phyloP scores from a whole-genome alignment of 2,329 filamentous ascomycete genomes.

The Penicillium sumatraense region DNA sequence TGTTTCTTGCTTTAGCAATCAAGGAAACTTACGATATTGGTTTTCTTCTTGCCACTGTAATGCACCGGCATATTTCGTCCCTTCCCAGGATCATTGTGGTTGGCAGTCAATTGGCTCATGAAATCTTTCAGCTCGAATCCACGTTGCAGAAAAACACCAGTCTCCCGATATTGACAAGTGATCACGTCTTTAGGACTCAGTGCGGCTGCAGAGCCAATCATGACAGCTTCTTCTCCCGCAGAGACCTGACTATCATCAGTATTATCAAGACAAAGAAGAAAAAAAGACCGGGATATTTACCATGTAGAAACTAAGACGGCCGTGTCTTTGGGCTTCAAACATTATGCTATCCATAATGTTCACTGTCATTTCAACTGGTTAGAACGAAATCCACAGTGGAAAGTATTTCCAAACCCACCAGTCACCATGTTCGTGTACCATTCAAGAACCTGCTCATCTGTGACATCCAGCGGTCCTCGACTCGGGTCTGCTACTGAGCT shows the following conservation, averaged over 20 bases:
- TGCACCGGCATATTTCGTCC: neutral
- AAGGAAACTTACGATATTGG: neutral
- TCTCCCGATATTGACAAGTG: neutral
- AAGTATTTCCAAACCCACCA: neutral
- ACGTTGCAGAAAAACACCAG: neutral
- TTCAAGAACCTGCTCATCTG: neutral
- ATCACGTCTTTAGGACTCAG: neutral
- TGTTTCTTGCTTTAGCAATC: neutral
- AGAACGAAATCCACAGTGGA: neutral
- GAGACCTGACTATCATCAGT: neutral
- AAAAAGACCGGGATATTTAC: neutral
- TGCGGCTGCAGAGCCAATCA: neutral
- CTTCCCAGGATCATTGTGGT: neutral
- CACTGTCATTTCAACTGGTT: neutral
- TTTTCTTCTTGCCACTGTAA: neutral
- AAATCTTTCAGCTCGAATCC: neutral
- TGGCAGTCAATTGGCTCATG: neutral
- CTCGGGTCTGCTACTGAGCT: neutral
- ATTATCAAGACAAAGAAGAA: neutral
- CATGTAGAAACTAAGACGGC: neutral
- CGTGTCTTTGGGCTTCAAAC: neutral
- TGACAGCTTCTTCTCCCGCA: neutral
- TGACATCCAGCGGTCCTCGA: neutral
- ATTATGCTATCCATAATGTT: neutral
- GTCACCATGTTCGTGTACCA: neutral